Evolutionary conservation across 2,329 filamentous ascomycete genomes (phyloP), one percentile per base, ranked within the genome.

Genomic region (Cercospora citrullina): DNA sequence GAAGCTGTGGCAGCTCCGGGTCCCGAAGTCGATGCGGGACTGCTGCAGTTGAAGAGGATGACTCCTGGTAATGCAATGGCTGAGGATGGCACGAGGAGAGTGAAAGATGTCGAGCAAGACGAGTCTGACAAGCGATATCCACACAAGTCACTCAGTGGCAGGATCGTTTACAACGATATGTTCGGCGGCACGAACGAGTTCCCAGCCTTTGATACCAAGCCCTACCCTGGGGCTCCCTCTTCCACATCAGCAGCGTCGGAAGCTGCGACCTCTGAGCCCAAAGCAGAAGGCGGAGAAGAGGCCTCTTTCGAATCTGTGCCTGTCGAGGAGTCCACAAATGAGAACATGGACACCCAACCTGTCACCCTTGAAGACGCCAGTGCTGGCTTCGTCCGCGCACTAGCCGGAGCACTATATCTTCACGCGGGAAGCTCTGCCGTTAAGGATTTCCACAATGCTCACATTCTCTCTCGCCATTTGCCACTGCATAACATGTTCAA

Each of bases 1-100:
- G 94, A 98, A 79, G 82, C 85, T 53, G 94, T 92, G n/a, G 92
- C 91, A 10, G 90, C 89, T 21, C 95, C 95, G 0, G 95, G 94
- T 61, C 88, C 88, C 68, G 94, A 98, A 81, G 94, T 98, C 65
- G 95, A 99, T 78, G 90, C 94, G 0, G 95, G 94, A 5, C 84
- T 96, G 64, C 84, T 99, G 69, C 95, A 98, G 78, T 96, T 93
- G 84, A 81, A 81, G 81, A 77, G 85, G 65, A 69, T 85, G 26
- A 75, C 78, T 9, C 80, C 85, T 5, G 83, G 83, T 7, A 77
- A 77, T 48, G 71, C 74, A 21, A 73, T 81, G 77, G 77, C 72
- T 7, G 70, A 74, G 33, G 75, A 75, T 39, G 72, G 72, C 21
- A 72, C 66, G 66, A 70, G 65, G 57, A 70, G 72, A 28, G 60